Evolutionary conservation across 2,329 filamentous ascomycete species (phyloP).

Genomic region (Hypoxylon sp.): DNA sequence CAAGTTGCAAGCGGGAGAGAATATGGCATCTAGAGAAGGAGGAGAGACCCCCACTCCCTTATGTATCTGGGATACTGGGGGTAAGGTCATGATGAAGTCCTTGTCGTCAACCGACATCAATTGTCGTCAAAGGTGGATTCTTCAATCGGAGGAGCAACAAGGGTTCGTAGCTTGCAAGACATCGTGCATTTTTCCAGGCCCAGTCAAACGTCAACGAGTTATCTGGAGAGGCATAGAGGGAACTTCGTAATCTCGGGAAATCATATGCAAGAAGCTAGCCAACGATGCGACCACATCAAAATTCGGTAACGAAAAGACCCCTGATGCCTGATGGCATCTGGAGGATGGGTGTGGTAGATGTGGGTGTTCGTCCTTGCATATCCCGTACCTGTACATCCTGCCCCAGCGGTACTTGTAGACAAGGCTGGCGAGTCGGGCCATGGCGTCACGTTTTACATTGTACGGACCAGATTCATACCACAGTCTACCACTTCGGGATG

Average conservation of each 20-base stretch:
- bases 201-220: slow-evolving; percentile 56
- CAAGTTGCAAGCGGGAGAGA: slow-evolving; percentile 23
- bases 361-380: slow-evolving; percentile 28
- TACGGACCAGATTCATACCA: slow-evolving; percentile 16
- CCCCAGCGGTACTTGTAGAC: slow-evolving; percentile 28
- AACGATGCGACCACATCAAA: slow-evolving; percentile 48
- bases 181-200: slow-evolving; percentile 42
- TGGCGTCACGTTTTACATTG: slow-evolving; percentile 21
- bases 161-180: slow-evolving; percentile 27
- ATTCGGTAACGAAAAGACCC: slow-evolving; percentile 48
- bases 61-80: slow-evolving; percentile 36
- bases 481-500: slow-evolving; percentile 4
- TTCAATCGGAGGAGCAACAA: slow-evolving; percentile 37
- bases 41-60: slow-evolving; percentile 41
- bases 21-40: slow-evolving; percentile 19
- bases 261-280: slow-evolving; percentile 53
- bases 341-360: slow-evolving; percentile 38
- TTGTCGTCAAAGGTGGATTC: slow-evolving; percentile 24
- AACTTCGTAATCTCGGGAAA: slow-evolving; percentile 53
- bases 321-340: slow-evolving; percentile 34
- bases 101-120: slow-evolving; percentile 32
- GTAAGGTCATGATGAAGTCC: slow-evolving; percentile 24
- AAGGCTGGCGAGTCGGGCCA: slow-evolving; percentile 25
- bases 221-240: slow-evolving; percentile 47
- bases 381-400: slow-evolving; percentile 41